These are phyloP conservation scores for Penicillium samsonianum DNA, from an alignment of 495 filamentous ascomycete genomes.

Conservation along the genomic window DNA sequence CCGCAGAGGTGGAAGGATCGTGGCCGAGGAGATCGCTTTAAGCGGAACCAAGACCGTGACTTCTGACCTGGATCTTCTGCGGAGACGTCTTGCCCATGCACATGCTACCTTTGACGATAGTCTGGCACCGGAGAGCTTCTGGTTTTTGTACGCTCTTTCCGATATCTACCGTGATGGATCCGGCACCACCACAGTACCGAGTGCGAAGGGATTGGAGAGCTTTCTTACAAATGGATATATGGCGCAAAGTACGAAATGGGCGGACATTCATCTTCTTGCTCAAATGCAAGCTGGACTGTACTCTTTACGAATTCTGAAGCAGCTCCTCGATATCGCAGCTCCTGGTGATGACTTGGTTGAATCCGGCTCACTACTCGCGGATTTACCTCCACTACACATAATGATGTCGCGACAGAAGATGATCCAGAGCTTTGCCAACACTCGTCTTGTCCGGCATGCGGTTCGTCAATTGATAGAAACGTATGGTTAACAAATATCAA, in stretches of 20 bases:
- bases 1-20: slow-evolving; percentile 45
- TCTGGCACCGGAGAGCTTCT: slow-evolving; percentile 24
- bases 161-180: slow-evolving; percentile 27
- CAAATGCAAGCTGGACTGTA: slow-evolving; percentile 65
- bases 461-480: slow-evolving; percentile 21
- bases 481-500: slow-evolving; percentile 16
- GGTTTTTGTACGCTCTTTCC: slow-evolving; percentile 40
- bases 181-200: slow-evolving; percentile 14
- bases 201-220: slow-evolving; percentile 18
- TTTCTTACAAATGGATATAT: slow-evolving; percentile 33
- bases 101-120: slow-evolving; percentile 12
- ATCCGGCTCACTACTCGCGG: slow-evolving; percentile 18
- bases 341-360: slow-evolving; percentile 6
- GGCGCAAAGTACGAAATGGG: slow-evolving; percentile 49
- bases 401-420: slow-evolving; percentile 31
- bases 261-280: slow-evolving; percentile 61
- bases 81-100: slow-evolving; percentile 22
- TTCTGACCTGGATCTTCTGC: slow-evolving; percentile 18
- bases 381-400: slow-evolving; percentile 38
- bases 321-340: slow-evolving; percentile 45
- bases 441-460: slow-evolving; percentile 9
- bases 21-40: slow-evolving; percentile 30
- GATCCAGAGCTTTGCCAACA: slow-evolving; percentile 14
- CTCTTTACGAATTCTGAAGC: slow-evolving; percentile 64
- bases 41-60: slow-evolving; percentile 18